These are phyloP conservation scores for Xylariaceae sp. DNA, from an alignment of 2,329 filamentous ascomycete genomes.

Conservation along the genomic window DNA sequence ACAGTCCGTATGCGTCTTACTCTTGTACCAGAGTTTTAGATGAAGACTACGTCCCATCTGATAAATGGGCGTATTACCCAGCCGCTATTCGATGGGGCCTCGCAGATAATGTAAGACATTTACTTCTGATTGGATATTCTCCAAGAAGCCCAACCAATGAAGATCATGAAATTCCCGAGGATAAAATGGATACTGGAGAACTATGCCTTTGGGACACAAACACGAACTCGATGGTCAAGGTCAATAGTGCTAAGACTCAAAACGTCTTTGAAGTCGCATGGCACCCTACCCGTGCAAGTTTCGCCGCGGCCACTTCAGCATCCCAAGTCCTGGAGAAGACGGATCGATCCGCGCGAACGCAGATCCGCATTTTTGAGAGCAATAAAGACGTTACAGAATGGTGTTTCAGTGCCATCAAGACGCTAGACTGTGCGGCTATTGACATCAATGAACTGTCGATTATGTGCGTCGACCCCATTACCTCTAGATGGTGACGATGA, in stretches of 20 bases:
- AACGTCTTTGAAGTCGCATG: slow-evolving; percentile 65
- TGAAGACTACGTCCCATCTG: slow-evolving; percentile 33
- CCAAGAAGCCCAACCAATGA: slow-evolving; percentile 52
- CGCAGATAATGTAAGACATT: slow-evolving; percentile 42
- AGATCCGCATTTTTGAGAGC: slow-evolving; percentile 54
- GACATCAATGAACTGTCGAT: slow-evolving; percentile 64
- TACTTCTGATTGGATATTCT: slow-evolving; percentile 62
- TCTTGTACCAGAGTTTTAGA: slow-evolving; percentile 32
- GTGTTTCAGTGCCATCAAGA: slow-evolving; percentile 47
- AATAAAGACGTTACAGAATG: slow-evolving; percentile 23
- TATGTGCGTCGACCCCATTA: slow-evolving; percentile 36
- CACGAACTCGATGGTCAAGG: slow-evolving; percentile 41
- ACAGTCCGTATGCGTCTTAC: slow-evolving; percentile 27
- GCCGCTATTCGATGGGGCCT: slow-evolving; percentile 63
- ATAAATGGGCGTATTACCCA: slow-evolving; percentile 62
- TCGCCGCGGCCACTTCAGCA: slow-evolving; percentile 58
- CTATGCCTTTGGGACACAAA: slow-evolving; percentile 58
- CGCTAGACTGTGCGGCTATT: slow-evolving; percentile 56
- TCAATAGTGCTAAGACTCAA: slow-evolving; percentile 51
- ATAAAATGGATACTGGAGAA: slow-evolving; percentile 57
- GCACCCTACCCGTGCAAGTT: slow-evolving; percentile 55
- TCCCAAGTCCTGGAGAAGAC: slow-evolving; percentile 40
- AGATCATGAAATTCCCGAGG: slow-evolving; percentile 57
- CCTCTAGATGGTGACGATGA: background rate
- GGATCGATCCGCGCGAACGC: slow-evolving; percentile 48